Evolutionary conservation across 441 rosid species (phyloP), one percentile per base, ranked within the genome.

Genomic region (Flueggea neowawraea): DNA sequence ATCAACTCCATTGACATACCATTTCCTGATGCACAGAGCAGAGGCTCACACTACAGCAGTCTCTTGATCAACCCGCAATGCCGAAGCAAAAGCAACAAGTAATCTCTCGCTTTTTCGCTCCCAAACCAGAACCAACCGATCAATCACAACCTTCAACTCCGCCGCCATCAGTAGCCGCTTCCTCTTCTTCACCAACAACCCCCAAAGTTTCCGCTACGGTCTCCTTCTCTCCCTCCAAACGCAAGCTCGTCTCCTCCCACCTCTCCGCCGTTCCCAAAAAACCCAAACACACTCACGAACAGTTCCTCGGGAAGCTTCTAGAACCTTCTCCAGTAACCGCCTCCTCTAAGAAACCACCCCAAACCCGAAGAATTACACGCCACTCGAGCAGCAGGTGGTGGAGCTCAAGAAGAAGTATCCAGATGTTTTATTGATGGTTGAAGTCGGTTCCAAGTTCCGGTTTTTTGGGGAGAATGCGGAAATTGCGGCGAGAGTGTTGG

Each of bases 391-490:
- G 44, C 98, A 94, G 61, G 95, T 94, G n/a, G 77, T 89, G 55
- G 90, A 85, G 60, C 80, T 94, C 6, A 94, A 91, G 70, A 65
- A n/a, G 17, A 80, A 72, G 63, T 70, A 91, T 57, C 88, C 90
- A 0, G 97, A 89, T 52, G 94, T 94, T 39, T 75, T 94, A 32
- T 71, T 94, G 70, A 90, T 94, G 99, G 77, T 91, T 44, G 96
- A 94, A 77, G 99, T 94, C 53, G 99, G 97, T 63, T 94, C 91
- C 80, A 84, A 81, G 86, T 89, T 74, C 50, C 79, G 96, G 13
- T 94, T 94, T 72, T 94, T 94, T 13, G 99, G 96, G 43, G 84
- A 84, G 6, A 97, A 94, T 43, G 97, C 97, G 1, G 95, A 78
- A 66, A 69, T 82, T 0, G 99, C 99, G 2, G 87, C 94, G 6